phyloP scores from a whole-genome alignment of 768 basidiomycete species.

The Tulasnella sp. region DNA sequence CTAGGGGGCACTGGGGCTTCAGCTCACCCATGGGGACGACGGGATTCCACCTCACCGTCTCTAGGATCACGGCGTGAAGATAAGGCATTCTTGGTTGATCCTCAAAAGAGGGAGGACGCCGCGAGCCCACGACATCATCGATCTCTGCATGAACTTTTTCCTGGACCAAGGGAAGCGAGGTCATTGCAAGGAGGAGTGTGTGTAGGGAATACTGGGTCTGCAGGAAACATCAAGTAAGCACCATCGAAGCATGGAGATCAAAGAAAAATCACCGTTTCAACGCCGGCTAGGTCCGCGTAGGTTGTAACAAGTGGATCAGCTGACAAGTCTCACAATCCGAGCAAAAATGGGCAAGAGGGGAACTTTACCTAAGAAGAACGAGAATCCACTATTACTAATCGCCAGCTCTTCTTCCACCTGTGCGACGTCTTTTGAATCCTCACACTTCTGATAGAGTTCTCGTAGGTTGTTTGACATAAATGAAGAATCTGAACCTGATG shows the following conservation, averaged over 20 bases:
- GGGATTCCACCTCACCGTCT: slow-evolving; percentile 30
- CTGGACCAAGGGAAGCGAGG: slow-evolving; percentile 40
- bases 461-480: slow-evolving; percentile 6
- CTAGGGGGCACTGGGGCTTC: neutral
- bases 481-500: no score
- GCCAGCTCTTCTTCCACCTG: neutral
- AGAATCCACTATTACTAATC: neutral
- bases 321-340: neutral
- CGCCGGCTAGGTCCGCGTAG: neutral
- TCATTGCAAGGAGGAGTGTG: slow-evolving; percentile 33
- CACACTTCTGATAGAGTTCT: neutral
- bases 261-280: neutral
- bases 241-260: neutral
- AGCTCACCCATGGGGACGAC: slow-evolving; percentile 12
- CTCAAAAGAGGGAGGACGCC: slow-evolving; percentile 33
- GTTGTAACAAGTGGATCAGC: neutral
- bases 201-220: neutral
- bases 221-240: neutral
- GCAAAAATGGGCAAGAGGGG: neutral
- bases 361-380: neutral
- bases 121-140: slow-evolving; percentile 33
- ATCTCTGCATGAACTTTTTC: slow-evolving; percentile 40
- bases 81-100: slow-evolving; percentile 31
- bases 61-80: slow-evolving; percentile 29
- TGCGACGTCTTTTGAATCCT: neutral